Evolutionary conservation across 257 asterid genomes (phyloP).

Genomic region (Anisodus tanguticus): DNA sequence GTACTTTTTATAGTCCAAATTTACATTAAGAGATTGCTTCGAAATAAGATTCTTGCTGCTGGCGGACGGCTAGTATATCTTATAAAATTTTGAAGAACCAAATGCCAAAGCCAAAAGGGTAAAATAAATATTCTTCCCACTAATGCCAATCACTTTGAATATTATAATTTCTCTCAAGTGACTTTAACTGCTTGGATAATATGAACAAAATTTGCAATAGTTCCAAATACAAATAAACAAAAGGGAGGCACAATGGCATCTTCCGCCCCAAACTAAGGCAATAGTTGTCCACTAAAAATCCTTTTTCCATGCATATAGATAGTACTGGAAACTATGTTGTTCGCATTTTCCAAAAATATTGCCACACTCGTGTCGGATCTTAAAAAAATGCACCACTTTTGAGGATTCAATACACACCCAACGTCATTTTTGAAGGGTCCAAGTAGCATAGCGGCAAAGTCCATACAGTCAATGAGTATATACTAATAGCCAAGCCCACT

Average conservation of each 20-base stretch:
- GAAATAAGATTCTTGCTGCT: not conserved
- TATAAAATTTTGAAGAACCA: not conserved
- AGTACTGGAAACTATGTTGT: not conserved
- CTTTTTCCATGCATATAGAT: not conserved
- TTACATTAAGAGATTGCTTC: slow-evolving; percentile 2
- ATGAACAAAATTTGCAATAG: not conserved
- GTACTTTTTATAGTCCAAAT: not conserved
- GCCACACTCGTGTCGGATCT: not conserved
- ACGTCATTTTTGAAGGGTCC: not conserved
- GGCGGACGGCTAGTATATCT: not conserved
- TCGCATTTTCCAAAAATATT: not conserved
- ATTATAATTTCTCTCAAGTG: not conserved
- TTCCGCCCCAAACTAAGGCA: not conserved
- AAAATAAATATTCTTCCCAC: not conserved
- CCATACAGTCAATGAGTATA: not conserved
- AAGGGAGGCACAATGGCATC: slow-evolving; percentile 13
- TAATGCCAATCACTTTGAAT: not conserved
- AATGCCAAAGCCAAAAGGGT: not conserved
- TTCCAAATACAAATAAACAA: slow-evolving; percentile 22
- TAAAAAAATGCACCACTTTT: not conserved
- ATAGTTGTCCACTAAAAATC: not conserved
- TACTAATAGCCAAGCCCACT: not conserved
- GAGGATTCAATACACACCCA: not conserved
- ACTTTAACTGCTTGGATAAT: not conserved
- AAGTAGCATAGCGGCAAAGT: not conserved